Evolutionary conservation across 2,329 filamentous ascomycete genomes (phyloP), one percentile per base, ranked within the genome.

Genomic region (Rhexocercosporidium sp.): DNA sequence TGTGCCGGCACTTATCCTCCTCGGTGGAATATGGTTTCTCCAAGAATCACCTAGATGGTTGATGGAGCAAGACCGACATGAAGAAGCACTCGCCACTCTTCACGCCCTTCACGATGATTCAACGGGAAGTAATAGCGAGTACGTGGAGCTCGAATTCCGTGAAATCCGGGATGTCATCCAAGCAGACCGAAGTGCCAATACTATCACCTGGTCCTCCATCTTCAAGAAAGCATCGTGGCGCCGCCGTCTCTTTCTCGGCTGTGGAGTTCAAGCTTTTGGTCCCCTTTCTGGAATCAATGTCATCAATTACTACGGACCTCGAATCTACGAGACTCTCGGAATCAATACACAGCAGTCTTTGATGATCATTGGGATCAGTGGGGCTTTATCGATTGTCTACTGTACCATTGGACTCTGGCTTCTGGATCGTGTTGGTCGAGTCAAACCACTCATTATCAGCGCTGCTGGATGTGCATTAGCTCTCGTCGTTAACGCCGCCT

Each of bases 271-370:
- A 68, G 79, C 80, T 0, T 83, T 85, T 65, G 82, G 80, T 0
- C 82, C 82, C 41, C 77, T 82, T 3, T 81, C 80, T 20, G 83
- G 83, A 9, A 81, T 81, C 64, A 83, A 82, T 54, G 78, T 83
- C 7, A 82, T 69, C 20, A 66, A 66, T 6, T 69, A 69, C 60
- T 69, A 69, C 20, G 66, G 64, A 4, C 77, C 47, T 0, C 46
- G 86, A 68, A 91, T 92, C 72, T 92, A 92, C 80, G 80, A 81
- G 63, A 84, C 86, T 71, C 81, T 92, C 7, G 81, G 81, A 9
- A 79, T 85, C 46, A 74, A 75, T 1, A 81, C 78, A 0, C 79
- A 79, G 11, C 81, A 78, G 0, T 81, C 82, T 0, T 78, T 85
- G 7, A 80, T 85, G 77, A 83, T 85, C 57, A 81, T 84, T 66